Evolutionary conservation across 306 rosid species (phyloP), one percentile per base, ranked within the genome.

Genomic region (Pachyrhizus erosus): DNA sequence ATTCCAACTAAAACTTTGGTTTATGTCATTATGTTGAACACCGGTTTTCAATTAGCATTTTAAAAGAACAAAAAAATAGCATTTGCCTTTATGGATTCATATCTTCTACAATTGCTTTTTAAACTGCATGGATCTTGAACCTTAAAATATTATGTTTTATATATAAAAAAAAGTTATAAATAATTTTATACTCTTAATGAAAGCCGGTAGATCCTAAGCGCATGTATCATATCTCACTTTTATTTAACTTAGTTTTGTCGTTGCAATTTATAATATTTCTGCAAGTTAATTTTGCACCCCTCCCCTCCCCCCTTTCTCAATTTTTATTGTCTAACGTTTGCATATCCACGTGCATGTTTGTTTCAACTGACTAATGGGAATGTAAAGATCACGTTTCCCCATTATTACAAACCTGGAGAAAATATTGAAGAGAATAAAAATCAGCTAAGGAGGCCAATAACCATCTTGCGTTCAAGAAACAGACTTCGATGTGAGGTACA

Each of bases 401-500:
- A 43, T 18, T 21, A 4, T 84, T 23, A 55, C n/a, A 66, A 70
- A 43, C 54, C 69, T 10, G 55, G 23, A 57, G 77, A 78, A 18
- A 65, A 61, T 1, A 1, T 80, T 46, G 12, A 7, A 14, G 42
- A 67, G 42, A 54, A 49, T 3, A 70, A 80, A 46, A 70, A 66
- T 64, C 76, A 5, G 29, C 27, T 37, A 51, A 17, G 24, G 12
- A 65, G 21, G 49, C 39, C 57, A 1, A 27, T 73, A 51, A 78
- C 82, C 31, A 13, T 81, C 69, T 68, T 74, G 81, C 82, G 60
- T 49, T 54, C 80, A 23, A 71, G 82, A 61, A 79, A 84, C 39
- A 81, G 82, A 86, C 58, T 78, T 68, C 58, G 7, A 17, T 2
- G 54, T 74, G 76, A 86, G 87, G 91, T 88, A 82, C 27, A 37